These are phyloP conservation scores for Zygoascus sp. DNA, from an alignment of 1,139 yeast species.

Conservation along the genomic window DNA sequence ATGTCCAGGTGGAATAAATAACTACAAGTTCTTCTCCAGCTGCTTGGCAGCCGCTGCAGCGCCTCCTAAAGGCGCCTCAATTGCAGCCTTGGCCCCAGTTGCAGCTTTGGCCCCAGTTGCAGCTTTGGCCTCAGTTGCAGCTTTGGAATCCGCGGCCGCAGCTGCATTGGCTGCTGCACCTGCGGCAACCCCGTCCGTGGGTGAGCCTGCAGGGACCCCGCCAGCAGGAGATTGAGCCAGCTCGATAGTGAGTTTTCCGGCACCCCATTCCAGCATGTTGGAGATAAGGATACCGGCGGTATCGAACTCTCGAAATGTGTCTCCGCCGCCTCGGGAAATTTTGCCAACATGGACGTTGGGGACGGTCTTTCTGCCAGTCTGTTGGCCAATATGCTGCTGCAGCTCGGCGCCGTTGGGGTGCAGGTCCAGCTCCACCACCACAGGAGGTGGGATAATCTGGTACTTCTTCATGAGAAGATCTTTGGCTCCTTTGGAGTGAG, in stretches of 20 bases:
- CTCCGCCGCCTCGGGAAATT: conserved; percentile 86
- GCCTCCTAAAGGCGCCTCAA: neutral
- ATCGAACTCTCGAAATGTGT: conserved; percentile 67
- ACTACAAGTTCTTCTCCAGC: neutral
- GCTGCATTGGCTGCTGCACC: neutral
- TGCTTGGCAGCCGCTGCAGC: neutral
- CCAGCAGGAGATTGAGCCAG: neutral
- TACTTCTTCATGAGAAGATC: conserved; percentile 58
- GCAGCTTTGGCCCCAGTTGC: too few species aligned
- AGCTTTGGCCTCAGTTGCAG: too few species aligned
- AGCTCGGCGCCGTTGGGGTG: conserved; percentile 67
- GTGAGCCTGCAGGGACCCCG: neutral
- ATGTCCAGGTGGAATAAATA: neutral
- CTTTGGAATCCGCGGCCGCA: too few species aligned
- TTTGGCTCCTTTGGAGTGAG: conserved; percentile 70
- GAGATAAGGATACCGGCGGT: conserved; percentile 48
- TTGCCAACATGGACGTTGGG: conserved; percentile 88
- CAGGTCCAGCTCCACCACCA: conserved; percentile 75
- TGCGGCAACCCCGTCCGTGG: neutral
- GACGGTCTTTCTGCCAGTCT: conserved; percentile 88
- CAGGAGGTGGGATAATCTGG: conserved; percentile 65
- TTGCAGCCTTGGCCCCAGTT: too few species aligned
- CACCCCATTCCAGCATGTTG: conserved; percentile 60
- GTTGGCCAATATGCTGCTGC: conserved; percentile 68
- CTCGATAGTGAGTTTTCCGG: conserved; percentile 46